Percentiles rank a stretch among this genome's conserved stretches.
Evolutionary conservation across 768 basidiomycete genomes (phyloP).

Genomic region (Cyclocybe aegerita): DNA sequence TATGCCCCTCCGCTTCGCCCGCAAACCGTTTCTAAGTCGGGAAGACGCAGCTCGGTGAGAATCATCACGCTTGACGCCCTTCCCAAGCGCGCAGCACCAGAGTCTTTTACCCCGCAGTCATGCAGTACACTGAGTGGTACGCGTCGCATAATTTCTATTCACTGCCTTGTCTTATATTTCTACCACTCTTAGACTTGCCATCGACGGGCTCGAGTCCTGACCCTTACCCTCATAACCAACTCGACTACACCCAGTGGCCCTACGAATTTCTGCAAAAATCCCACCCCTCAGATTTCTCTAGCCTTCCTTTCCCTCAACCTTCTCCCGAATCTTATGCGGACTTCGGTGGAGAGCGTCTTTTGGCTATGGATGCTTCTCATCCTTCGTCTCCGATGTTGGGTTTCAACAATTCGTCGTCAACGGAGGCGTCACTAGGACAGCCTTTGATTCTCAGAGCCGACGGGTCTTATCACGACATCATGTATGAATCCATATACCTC

Average conservation of each 20-base stretch:
- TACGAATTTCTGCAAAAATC: background rate
- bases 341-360: background rate
- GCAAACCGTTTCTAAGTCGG: constrained; percentile 11
- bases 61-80: too few species aligned
- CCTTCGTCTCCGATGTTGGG: constrained; percentile 1
- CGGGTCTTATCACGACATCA: background rate
- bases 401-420: constrained; percentile 4
- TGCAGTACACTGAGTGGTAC: too few species aligned
- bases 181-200: too few species aligned
- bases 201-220: too few species aligned
- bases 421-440: background rate
- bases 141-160: too few species aligned
- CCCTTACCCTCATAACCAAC: background rate
- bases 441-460: background rate
- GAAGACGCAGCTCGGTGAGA: background rate
- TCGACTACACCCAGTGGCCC: background rate
- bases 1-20: constrained; percentile 27
- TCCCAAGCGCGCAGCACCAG: too few species aligned
- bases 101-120: too few species aligned
- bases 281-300: background rate
- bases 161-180: too few species aligned
- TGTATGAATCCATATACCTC: background rate
- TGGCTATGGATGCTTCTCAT: constrained; percentile 5
- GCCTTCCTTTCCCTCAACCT: constrained; percentile 1
- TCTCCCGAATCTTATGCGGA: background rate